Percentiles rank a stretch among this genome's conserved stretches.
phyloP scores from a whole-genome alignment of 345 rosid species.

The Ceriops zippeliana region DNA sequence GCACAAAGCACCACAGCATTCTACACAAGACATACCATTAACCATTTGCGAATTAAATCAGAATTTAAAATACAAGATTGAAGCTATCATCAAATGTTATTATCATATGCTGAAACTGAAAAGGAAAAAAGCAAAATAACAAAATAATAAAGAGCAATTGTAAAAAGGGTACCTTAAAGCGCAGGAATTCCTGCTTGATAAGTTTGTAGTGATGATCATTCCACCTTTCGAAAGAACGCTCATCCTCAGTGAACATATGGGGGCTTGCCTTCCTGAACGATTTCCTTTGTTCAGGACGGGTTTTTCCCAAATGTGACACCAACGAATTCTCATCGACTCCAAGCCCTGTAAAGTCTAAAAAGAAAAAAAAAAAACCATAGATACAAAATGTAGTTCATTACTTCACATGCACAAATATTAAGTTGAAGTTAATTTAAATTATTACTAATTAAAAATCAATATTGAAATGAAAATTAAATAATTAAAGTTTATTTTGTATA shows the following conservation, averaged over 20 bases:
- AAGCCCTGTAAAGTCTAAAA: conserved; percentile 39
- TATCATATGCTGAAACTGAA: background rate
- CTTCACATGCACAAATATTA: too few species aligned
- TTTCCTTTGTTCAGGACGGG: conserved; percentile 51
- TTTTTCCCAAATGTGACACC: conserved; percentile 49
- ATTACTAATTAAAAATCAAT: too few species aligned
- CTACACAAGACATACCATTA: conserved; percentile 24
- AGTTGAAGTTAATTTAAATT: too few species aligned
- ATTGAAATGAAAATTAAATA: too few species aligned
- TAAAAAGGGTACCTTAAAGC: conserved; percentile 54
- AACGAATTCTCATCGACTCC: conserved; percentile 79
- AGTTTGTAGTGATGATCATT: conserved; percentile 46
- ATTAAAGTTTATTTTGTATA: too few species aligned
- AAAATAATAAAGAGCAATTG: background rate
- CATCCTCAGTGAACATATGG: conserved; percentile 64
- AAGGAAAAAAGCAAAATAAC: too few species aligned
- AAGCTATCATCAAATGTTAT: background rate
- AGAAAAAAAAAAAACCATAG: background rate
- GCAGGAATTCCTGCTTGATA: conserved; percentile 69
- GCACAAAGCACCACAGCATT: conserved; percentile 67
- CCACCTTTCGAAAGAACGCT: conserved; percentile 68
- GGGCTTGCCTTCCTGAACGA: conserved; percentile 50
- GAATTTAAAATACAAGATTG: background rate
- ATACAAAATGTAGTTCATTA: background rate
- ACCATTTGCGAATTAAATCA: too few species aligned